phyloP scores from a whole-genome alignment of 2,329 filamentous ascomycete species.

The Hypomyces perniciosus region DNA sequence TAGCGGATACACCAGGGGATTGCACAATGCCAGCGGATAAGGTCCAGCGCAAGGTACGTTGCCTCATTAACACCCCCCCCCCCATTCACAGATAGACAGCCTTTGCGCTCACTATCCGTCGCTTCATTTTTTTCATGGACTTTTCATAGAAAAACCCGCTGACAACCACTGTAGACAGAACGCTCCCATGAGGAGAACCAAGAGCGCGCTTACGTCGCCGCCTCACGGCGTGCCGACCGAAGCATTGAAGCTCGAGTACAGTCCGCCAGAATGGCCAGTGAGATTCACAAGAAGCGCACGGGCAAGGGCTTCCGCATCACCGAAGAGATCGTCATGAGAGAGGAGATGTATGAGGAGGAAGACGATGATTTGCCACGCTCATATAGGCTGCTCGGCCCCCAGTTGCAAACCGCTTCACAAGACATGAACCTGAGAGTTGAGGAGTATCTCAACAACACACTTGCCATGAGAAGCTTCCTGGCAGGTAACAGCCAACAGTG shows the following conservation, averaged over 20 bases:
- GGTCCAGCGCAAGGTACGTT: slow-evolving; percentile 23
- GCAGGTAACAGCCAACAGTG: slow-evolving; percentile 31
- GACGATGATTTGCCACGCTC: slow-evolving; percentile 71
- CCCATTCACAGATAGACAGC: background rate
- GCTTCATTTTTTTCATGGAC: background rate
- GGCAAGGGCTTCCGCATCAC: slow-evolving; percentile 77
- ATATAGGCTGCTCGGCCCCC: slow-evolving; percentile 57
- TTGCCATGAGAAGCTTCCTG: slow-evolving; percentile 38
- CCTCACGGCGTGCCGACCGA: slow-evolving; percentile 78
- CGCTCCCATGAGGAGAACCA: slow-evolving; percentile 76
- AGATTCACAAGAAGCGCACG: slow-evolving; percentile 82
- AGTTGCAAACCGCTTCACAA: slow-evolving; percentile 53
- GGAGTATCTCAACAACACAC: slow-evolving; percentile 36
- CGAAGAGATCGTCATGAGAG: slow-evolving; percentile 78
- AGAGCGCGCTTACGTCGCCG: slow-evolving; percentile 86
- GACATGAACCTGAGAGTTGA: slow-evolving; percentile 58
- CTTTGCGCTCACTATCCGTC: background rate
- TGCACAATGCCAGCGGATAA: slow-evolving; percentile 26
- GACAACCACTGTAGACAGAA: slow-evolving; percentile 49
- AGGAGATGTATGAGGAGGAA: slow-evolving; percentile 96
- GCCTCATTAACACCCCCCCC: background rate
- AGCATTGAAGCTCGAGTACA: slow-evolving; percentile 83
- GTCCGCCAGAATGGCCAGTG: slow-evolving; percentile 81
- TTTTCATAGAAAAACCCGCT: slow-evolving; percentile 2
- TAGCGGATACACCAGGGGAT: slow-evolving; percentile 13